A percentile compares a stretch with the other conserved stretches of the same genome.
phyloP scores from a whole-genome alignment of 2,329 filamentous ascomycete genomes.

The Trichoderma lentiforme region DNA sequence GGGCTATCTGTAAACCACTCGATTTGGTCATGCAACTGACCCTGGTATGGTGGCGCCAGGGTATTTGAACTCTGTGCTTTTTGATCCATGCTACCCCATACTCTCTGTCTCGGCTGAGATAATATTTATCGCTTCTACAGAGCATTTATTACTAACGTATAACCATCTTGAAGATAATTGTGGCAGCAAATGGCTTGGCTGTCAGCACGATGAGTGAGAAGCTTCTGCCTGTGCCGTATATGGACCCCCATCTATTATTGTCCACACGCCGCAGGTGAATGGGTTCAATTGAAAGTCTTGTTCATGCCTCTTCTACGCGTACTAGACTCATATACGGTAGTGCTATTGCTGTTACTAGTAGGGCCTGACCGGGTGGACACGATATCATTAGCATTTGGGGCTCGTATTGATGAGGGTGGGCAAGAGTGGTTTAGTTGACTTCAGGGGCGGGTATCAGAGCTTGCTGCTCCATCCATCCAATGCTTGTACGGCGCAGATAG shows the following conservation, averaged over 20 bases:
- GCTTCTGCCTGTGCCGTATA: background rate
- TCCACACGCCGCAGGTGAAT: background rate
- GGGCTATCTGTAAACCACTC: background rate
- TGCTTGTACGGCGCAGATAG: background rate
- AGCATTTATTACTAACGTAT: background rate
- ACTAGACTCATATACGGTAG: background rate
- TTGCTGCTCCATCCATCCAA: background rate
- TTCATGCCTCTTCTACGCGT: background rate
- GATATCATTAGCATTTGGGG: background rate
- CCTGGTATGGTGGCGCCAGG: constrained; percentile 4
- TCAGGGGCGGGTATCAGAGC: constrained; percentile 11
- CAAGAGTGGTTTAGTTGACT: constrained; percentile 5
- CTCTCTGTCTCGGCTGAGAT: background rate
- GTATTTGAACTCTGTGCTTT: background rate
- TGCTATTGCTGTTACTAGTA: background rate
- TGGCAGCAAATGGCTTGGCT: background rate
- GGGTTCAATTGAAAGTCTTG: background rate
- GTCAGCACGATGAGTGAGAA: background rate
- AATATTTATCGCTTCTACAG: background rate
- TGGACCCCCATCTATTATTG: background rate
- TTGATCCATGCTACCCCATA: constrained; percentile 17
- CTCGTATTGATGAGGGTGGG: constrained; percentile 16
- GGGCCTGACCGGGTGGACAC: constrained; percentile 1
- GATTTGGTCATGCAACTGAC: constrained; percentile 13
- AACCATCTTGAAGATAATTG: background rate